Evolutionary conservation across 148 eudicot genomes (phyloP).

Genomic region (Amaranthus hypochondriacus): DNA sequence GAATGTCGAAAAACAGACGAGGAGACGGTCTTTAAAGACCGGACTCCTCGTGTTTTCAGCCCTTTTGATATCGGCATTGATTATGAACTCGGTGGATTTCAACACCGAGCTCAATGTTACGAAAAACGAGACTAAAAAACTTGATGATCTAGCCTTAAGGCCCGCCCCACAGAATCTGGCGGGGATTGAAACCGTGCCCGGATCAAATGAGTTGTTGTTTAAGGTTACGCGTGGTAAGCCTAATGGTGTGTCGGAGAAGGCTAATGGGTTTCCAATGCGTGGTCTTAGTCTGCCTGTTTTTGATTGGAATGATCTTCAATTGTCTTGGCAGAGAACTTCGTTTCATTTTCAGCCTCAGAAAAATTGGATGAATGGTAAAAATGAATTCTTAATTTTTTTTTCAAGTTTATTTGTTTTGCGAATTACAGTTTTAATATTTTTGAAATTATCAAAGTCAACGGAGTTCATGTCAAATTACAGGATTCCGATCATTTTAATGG

Average conservation of each 20-base stretch:
- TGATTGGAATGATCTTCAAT: constrained; percentile 39
- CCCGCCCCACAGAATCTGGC: constrained; percentile 21
- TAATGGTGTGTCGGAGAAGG: constrained; percentile 56
- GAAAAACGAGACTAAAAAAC: neutral
- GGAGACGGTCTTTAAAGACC: constrained; percentile 9
- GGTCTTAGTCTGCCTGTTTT: constrained; percentile 22
- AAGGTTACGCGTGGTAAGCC: constrained; percentile 46
- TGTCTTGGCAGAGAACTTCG: constrained; percentile 64
- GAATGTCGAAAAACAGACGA: neutral
- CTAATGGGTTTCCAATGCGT: constrained; percentile 21
- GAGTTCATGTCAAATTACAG: too few species aligned
- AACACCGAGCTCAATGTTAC: neutral
- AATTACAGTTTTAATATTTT: too few species aligned
- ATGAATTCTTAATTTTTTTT: neutral
- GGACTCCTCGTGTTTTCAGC: constrained; percentile 29
- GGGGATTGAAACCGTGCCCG: constrained; percentile 6
- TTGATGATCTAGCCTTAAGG: constrained; percentile 4
- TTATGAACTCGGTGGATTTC: constrained; percentile 23
- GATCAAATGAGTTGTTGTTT: constrained; percentile 8
- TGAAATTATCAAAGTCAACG: too few species aligned
- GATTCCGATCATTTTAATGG: too few species aligned
- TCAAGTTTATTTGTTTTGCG: neutral
- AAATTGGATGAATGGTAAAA: constrained; percentile 81
- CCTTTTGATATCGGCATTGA: constrained; percentile 29
- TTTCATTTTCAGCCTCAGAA: constrained; percentile 67